Conservation (phyloP, 768 basidiomycete genomes). For the Russula dissimulans region DNA sequence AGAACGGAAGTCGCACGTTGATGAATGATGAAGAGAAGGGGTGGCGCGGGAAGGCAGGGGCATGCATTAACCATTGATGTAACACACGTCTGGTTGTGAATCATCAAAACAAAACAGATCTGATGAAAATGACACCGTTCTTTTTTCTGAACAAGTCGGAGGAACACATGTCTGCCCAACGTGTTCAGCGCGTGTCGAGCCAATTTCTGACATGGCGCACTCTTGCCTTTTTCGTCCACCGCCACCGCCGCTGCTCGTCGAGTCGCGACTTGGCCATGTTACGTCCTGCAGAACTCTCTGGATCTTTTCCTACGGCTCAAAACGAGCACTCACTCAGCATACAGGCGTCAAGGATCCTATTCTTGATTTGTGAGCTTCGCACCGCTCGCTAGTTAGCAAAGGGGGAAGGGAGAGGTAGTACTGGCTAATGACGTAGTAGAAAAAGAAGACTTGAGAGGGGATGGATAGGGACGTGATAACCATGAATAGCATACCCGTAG, state of each 20-base stretch:
- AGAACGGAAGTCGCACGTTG: no score
- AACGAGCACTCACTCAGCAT: background rate
- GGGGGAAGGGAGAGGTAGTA: no score
- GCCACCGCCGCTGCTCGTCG: background rate
- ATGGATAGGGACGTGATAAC: background rate
- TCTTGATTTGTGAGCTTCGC: no score
- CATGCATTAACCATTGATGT: slow-evolving; percentile 9
- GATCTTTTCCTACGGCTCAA: background rate
- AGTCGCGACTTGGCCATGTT: background rate
- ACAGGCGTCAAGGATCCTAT: no score
- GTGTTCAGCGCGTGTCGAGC: slow-evolving; percentile 15
- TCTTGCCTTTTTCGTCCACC: background rate
- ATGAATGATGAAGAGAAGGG: background rate
- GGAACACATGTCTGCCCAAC: slow-evolving; percentile 3
- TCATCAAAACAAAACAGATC: background rate
- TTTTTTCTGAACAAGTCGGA: background rate
- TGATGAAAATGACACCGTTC: background rate
- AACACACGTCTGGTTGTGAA: background rate
- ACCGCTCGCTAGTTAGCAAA: background rate
- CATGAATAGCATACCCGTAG: background rate
- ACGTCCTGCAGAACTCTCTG: background rate
- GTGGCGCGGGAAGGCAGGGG: background rate
- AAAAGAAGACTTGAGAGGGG: background rate
- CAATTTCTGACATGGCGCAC: background rate
- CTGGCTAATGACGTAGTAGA: slow-evolving; percentile 4